Evolutionary conservation across 2,329 filamentous ascomycete genomes (phyloP), one percentile per base, ranked within the genome.

Genomic region (Alternaria triticina): DNA sequence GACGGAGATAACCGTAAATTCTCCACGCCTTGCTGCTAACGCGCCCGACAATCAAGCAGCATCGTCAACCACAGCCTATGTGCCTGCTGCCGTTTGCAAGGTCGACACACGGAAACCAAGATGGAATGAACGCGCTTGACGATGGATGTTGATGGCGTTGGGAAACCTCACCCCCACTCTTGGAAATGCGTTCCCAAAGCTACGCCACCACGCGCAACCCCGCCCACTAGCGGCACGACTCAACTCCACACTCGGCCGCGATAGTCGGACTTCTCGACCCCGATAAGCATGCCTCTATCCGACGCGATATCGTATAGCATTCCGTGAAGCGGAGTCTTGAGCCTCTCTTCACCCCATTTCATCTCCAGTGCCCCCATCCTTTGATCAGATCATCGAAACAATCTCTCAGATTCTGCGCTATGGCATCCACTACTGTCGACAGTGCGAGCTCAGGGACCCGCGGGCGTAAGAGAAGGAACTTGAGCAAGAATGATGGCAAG

Each of bases 391-490:
- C 54, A 57, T 65, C 63, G 47, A 62, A 36, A 52, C 7, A 36
- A 40, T 36, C 54, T 56, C 58, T 54, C 55, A 40, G 27, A 30
- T 50, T 30, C 45, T 57, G 52, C 52, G 59, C 60, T 23, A 74
- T 74, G 71, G 51, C 59, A 64, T 66, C 70, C 43, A 66, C 64
- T 40, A 54, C 60, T 49, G 68, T 68, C 11, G 59, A 67, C 45
- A 55, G 65, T 20, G 28, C 64, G 17, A 67, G 40, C 23, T 66
- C 80, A 59, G 84, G 70, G 66, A 20, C 30, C 23, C 85, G 89
- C 66, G 84, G 90, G 68, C 84, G 91, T 62, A 94, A 90, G 80
- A 87, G 91, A 71, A 93, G 66, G 59, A 68, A 72, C 73, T 52
- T 57, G 27, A 64, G 59, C 23, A 74, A 73, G 51, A 69, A 61